Evolutionary conservation across 75 land plant species (phyloP).

Genomic region (Azolla pinnata): DNA sequence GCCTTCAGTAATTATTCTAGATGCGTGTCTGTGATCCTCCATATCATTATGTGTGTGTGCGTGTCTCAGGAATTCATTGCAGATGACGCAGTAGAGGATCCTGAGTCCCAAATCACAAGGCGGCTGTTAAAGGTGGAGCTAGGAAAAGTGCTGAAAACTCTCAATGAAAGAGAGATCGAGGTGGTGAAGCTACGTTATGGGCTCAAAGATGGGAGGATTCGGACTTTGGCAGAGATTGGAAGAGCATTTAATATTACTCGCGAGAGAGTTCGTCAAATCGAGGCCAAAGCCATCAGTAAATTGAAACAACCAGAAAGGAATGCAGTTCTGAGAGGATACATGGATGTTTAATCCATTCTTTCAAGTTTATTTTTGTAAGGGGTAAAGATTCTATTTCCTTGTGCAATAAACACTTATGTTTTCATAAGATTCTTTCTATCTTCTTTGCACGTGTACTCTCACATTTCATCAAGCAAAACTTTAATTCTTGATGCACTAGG

Average conservation of each 20-base stretch:
- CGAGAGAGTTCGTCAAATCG: slow-evolving; percentile 66
- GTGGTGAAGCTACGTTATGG: slow-evolving; percentile 58
- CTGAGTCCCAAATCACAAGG: slow-evolving; percentile 28
- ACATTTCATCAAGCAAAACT: too few species aligned
- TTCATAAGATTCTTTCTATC: too few species aligned
- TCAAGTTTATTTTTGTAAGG: too few species aligned
- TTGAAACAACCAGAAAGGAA: slow-evolving; percentile 27
- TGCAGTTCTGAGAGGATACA: slow-evolving; percentile 12
- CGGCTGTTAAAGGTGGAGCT: slow-evolving; percentile 42
- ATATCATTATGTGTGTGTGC: too few species aligned
- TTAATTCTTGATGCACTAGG: too few species aligned
- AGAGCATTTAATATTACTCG: slow-evolving; percentile 35
- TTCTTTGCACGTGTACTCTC: too few species aligned
- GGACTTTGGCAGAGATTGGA: slow-evolving; percentile 61
- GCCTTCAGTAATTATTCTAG: too few species aligned
- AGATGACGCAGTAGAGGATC: slow-evolving; percentile 33
- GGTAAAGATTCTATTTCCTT: too few species aligned
- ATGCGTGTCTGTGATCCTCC: too few species aligned
- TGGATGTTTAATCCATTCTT: too few species aligned
- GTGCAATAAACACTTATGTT: too few species aligned
- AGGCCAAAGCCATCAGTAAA: slow-evolving; percentile 48
- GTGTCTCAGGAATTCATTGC: slow-evolving; percentile 61
- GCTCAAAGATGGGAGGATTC: slow-evolving; percentile 33
- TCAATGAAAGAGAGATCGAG: slow-evolving; percentile 51
- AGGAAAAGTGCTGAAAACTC: slow-evolving; percentile 22